phyloP scores from a whole-genome alignment of 345 rosid species.

The Eucalyptus marginata region DNA sequence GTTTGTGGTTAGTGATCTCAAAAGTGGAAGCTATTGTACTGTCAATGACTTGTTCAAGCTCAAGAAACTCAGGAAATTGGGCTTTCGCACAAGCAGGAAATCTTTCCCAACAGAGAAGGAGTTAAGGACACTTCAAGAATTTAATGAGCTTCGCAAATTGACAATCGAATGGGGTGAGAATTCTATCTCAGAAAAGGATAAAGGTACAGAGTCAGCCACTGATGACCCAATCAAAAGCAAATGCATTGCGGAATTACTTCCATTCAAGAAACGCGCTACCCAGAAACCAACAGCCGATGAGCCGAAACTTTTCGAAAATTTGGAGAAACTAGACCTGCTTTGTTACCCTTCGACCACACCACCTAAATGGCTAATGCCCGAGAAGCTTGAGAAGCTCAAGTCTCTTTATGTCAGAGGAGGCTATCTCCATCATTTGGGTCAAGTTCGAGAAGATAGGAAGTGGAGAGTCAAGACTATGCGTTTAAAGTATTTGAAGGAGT shows the following conservation, averaged over 20 bases:
- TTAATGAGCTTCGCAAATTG: neutral
- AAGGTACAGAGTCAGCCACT: neutral
- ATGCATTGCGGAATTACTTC: neutral
- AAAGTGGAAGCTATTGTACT: neutral
- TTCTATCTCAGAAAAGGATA: neutral
- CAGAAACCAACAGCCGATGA: neutral
- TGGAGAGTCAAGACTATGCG: constrained; percentile 12
- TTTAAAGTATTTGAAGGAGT: constrained; percentile 21
- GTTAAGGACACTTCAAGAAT: neutral
- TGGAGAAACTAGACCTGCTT: neutral
- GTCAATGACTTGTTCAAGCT: neutral
- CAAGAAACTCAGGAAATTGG: neutral
- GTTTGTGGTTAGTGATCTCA: constrained; percentile 3
- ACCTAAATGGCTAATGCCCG: neutral
- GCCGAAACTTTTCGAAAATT: neutral
- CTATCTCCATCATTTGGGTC: constrained; percentile 1
- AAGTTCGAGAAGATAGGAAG: neutral
- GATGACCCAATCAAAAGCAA: neutral
- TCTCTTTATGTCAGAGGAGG: constrained; percentile 9
- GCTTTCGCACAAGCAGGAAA: neutral
- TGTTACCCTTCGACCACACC: neutral
- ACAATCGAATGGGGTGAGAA: constrained; percentile 4
- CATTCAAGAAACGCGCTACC: neutral
- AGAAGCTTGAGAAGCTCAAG: neutral
- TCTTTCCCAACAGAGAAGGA: constrained; percentile 28